Conservation (phyloP, 352 stramenopile species). For the Phytophthora quininea region DNA sequence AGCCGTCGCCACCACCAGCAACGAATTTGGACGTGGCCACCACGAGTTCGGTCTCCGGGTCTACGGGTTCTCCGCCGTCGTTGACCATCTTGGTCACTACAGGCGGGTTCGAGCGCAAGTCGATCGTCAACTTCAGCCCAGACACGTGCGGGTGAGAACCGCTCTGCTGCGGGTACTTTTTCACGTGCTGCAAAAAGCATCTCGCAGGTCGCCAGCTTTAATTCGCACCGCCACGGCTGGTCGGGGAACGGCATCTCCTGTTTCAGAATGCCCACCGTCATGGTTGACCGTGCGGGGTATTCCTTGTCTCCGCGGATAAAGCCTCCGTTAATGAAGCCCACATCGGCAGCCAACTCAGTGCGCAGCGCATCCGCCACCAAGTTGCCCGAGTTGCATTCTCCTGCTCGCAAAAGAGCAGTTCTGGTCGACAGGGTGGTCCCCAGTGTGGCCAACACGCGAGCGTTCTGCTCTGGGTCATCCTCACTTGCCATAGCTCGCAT, state of each 20-base stretch:
- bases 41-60: slow-evolving; percentile 56
- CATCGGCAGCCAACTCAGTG: slow-evolving; percentile 61
- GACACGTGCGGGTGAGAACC: slow-evolving; percentile 87
- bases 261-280: slow-evolving; percentile 78
- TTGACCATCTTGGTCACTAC: slow-evolving; percentile 52
- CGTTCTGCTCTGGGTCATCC: slow-evolving; percentile 47
- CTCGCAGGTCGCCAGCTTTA: slow-evolving; percentile 59
- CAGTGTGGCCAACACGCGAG: slow-evolving; percentile 60
- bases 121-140: slow-evolving; percentile 50
- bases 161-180: slow-evolving; percentile 75
- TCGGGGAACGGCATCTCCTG: slow-evolving; percentile 89
- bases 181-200: slow-evolving; percentile 82
- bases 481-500: slow-evolving; percentile 66
- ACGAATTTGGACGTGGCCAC: slow-evolving; percentile 88
- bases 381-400: slow-evolving; percentile 81
- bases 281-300: slow-evolving; percentile 68
- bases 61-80: slow-evolving; percentile 50
- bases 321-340: slow-evolving; percentile 88
- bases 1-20: slow-evolving; percentile 75
- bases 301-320: slow-evolving; percentile 87
- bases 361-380: slow-evolving; percentile 82
- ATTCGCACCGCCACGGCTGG: slow-evolving; percentile 74
- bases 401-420: slow-evolving; percentile 71
- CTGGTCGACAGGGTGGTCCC: slow-evolving; percentile 65
- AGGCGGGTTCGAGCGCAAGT: slow-evolving; percentile 22